Evolutionary conservation across 495 filamentous ascomycete species (phyloP).

Genomic region (Emericellopsis terricola): DNA sequence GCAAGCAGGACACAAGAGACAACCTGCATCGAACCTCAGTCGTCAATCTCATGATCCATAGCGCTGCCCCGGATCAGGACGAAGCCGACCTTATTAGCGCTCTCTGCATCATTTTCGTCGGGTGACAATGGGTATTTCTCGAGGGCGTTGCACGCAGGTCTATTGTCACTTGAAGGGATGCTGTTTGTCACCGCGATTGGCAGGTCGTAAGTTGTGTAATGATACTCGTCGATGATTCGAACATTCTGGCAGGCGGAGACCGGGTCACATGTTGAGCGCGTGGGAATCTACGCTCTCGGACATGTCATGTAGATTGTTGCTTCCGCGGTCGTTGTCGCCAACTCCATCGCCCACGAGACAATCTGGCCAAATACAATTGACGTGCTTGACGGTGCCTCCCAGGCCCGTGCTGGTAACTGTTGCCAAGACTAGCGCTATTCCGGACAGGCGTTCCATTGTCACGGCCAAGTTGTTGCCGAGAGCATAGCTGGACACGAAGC

Average conservation of each 20-base stretch:
- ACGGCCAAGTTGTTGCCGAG: slow-evolving; percentile 49
- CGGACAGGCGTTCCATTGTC: slow-evolving; percentile 39
- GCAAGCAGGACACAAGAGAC: too few relatives aligned
- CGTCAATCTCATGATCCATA: too few relatives aligned
- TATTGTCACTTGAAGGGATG: slow-evolving; percentile 21
- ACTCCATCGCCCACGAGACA: slow-evolving; percentile 41
- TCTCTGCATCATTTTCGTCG: slow-evolving; percentile 16
- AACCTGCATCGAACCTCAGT: too few relatives aligned
- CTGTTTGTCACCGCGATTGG: slow-evolving; percentile 49
- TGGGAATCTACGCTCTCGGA: not conserved
- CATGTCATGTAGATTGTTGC: slow-evolving; percentile 22
- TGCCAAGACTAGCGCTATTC: slow-evolving; percentile 35
- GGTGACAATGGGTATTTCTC: slow-evolving; percentile 23
- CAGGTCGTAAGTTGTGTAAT: slow-evolving; percentile 51
- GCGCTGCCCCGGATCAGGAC: too few relatives aligned
- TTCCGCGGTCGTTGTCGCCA: slow-evolving; percentile 20
- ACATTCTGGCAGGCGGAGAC: slow-evolving; percentile 53
- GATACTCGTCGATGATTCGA: slow-evolving; percentile 38
- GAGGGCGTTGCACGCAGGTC: slow-evolving; percentile 26
- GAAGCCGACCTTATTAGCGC: slow-evolving; percentile 16
- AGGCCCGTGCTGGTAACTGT: slow-evolving; percentile 40
- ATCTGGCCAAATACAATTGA: slow-evolving; percentile 48
- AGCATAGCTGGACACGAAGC: slow-evolving; percentile 42
- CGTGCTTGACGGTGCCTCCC: slow-evolving; percentile 51
- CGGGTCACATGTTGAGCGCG: slow-evolving; percentile 13